Evolutionary conservation across 805 yeast species (phyloP).

Genomic region (Clavispora fructus): DNA sequence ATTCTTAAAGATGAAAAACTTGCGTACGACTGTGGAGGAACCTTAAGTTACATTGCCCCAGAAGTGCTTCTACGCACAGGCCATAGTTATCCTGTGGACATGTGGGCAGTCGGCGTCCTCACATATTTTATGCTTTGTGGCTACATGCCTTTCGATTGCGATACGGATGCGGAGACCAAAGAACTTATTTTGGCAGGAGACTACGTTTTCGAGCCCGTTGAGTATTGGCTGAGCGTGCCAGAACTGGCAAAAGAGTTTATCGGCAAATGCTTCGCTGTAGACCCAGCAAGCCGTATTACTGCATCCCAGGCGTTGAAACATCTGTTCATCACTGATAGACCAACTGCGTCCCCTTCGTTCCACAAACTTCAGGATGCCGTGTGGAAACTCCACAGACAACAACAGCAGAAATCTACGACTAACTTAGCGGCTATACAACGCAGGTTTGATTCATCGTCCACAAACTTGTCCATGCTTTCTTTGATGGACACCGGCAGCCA

Average conservation of each 20-base stretch:
- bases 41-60: constrained; percentile 73
- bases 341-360: constrained; percentile 8
- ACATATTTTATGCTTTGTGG: constrained; percentile 69
- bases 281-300: constrained; percentile 42
- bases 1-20: constrained; percentile 25
- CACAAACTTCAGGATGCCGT: constrained; percentile 13
- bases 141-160: constrained; percentile 75
- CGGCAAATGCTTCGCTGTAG: constrained; percentile 44
- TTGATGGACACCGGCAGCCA: constrained; percentile 3
- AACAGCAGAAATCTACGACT: neutral
- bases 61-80: constrained; percentile 51
- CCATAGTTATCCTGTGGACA: constrained; percentile 59
- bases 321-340: constrained; percentile 25
- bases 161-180: constrained; percentile 60
- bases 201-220: constrained; percentile 56
- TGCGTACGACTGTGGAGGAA: constrained; percentile 37
- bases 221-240: constrained; percentile 49
- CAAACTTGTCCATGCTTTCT: constrained; percentile 3
- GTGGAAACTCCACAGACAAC: constrained; percentile 7
- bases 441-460: neutral
- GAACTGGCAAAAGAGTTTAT: constrained; percentile 55
- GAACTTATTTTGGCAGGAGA: constrained; percentile 58
- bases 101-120: constrained; percentile 75
- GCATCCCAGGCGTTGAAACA: constrained; percentile 42
- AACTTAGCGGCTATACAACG: neutral